A percentile compares a stretch with the other conserved stretches of the same genome.
Evolutionary conservation across 2,329 filamentous ascomycete genomes (phyloP).

Genomic region (Trichothecium sympodiale): DNA sequence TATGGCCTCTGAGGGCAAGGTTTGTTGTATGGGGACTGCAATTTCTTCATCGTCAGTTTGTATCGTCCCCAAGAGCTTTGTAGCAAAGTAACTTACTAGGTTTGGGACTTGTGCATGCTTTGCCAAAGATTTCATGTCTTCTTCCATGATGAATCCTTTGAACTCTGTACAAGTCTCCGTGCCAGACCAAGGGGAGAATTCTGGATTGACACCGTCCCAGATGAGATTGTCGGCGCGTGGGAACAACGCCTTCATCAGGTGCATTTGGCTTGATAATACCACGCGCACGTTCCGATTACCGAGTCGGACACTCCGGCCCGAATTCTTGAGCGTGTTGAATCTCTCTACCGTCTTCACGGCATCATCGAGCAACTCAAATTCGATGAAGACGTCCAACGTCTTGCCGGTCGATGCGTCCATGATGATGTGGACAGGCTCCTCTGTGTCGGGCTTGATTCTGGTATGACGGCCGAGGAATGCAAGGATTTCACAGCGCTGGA

Average conservation of each 20-base stretch:
- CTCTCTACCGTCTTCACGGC: slow-evolving; percentile 41
- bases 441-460: slow-evolving; percentile 38
- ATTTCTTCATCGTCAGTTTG: slow-evolving; percentile 4
- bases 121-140: slow-evolving; percentile 52
- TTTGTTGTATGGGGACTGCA: slow-evolving; percentile 46
- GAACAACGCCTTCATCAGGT: slow-evolving; percentile 52
- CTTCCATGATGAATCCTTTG: slow-evolving; percentile 47
- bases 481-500: slow-evolving; percentile 41
- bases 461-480: slow-evolving; percentile 49
- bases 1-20: slow-evolving; percentile 54
- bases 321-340: slow-evolving; percentile 26
- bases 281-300: slow-evolving; percentile 47
- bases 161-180: slow-evolving; percentile 40
- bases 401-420: slow-evolving; percentile 54
- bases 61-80: not conserved
- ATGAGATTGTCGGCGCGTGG: slow-evolving; percentile 43
- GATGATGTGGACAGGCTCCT: slow-evolving; percentile 50
- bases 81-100: slow-evolving; percentile 35
- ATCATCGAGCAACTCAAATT: slow-evolving; percentile 41
- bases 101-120: slow-evolving; percentile 52
- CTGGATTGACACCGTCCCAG: slow-evolving; percentile 40
- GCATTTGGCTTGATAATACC: slow-evolving; percentile 42
- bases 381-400: slow-evolving; percentile 50
- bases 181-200: slow-evolving; percentile 20
- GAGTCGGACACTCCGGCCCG: slow-evolving; percentile 35